These are phyloP conservation scores for Cutaneotrichosporon cavernicola DNA, from an alignment of 1,284 basidiomycete species.

Conservation along the genomic window DNA sequence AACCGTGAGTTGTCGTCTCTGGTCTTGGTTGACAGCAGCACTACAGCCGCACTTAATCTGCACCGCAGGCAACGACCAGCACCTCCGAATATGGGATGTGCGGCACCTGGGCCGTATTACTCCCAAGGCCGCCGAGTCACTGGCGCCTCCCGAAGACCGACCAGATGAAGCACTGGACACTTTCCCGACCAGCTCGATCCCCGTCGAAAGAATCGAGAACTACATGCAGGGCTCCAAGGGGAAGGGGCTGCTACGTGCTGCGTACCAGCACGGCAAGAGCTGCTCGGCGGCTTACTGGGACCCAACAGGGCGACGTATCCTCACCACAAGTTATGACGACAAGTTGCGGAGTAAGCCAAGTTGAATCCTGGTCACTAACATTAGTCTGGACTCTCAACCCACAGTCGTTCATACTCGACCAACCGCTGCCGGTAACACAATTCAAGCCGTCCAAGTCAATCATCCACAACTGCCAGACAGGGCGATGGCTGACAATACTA, in stretches of 20 bases:
- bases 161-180: constrained; percentile 22
- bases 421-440: constrained; percentile 32
- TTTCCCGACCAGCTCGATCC: constrained; percentile 29
- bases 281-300: constrained; percentile 56
- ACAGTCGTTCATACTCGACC: constrained; percentile 32
- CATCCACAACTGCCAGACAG: constrained; percentile 56
- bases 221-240: constrained; percentile 35
- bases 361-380: not conserved
- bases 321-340: constrained; percentile 56
- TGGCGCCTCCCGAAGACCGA: constrained; percentile 18
- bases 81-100: constrained; percentile 51
- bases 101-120: constrained; percentile 40
- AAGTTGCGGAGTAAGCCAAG: constrained; percentile 43
- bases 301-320: constrained; percentile 51
- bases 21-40: constrained; percentile 30
- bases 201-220: constrained; percentile 25
- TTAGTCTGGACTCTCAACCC: constrained; percentile 54
- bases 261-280: constrained; percentile 52
- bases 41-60: constrained; percentile 47
- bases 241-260: constrained; percentile 41
- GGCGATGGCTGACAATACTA: constrained; percentile 55
- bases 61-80: constrained; percentile 50
- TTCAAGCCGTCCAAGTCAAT: constrained; percentile 43
- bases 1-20: constrained; percentile 45
- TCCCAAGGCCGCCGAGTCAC: constrained; percentile 23